phyloP scores from a whole-genome alignment of 2,329 filamentous ascomycete species.

The Talaromyces sp. region DNA sequence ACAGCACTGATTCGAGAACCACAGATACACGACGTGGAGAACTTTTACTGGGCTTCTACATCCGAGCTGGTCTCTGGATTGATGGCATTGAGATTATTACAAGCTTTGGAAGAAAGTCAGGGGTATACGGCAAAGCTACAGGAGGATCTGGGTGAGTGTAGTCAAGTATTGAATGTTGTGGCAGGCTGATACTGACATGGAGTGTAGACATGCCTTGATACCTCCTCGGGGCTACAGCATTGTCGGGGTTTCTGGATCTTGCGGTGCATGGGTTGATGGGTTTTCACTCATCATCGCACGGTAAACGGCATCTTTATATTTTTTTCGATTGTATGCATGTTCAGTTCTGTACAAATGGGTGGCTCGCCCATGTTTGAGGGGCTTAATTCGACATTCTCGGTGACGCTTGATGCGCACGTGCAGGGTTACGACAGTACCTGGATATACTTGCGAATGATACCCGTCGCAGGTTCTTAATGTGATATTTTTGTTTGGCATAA shows the following conservation, averaged over 20 bases:
- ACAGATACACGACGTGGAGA: constrained; percentile 79
- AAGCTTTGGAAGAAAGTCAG: constrained; percentile 78
- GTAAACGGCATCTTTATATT: constrained; percentile 42
- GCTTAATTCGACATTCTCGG: background rate
- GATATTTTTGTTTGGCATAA: constrained; percentile 7
- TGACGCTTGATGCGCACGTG: background rate
- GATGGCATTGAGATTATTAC: constrained; percentile 89
- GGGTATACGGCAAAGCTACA: constrained; percentile 73
- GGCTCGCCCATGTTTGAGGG: background rate
- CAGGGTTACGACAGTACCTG: background rate
- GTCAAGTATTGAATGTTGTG: background rate
- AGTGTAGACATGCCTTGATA: constrained; percentile 72
- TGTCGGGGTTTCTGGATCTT: constrained; percentile 80
- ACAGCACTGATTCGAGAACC: background rate
- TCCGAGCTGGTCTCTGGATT: constrained; percentile 75
- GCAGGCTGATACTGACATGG: background rate
- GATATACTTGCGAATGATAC: background rate
- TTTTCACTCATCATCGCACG: constrained; percentile 76
- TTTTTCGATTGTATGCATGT: background rate
- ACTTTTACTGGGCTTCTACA: constrained; percentile 78
- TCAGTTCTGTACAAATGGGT: constrained; percentile 2
- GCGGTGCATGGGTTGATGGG: constrained; percentile 75
- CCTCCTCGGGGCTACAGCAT: constrained; percentile 85
- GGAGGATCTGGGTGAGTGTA: constrained; percentile 75
- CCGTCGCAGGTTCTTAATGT: constrained; percentile 1